Percentiles rank a stretch among this genome's conserved stretches.
phyloP scores from a whole-genome alignment of 495 filamentous ascomycete genomes.

The Lasiosphaeria miniovina region DNA sequence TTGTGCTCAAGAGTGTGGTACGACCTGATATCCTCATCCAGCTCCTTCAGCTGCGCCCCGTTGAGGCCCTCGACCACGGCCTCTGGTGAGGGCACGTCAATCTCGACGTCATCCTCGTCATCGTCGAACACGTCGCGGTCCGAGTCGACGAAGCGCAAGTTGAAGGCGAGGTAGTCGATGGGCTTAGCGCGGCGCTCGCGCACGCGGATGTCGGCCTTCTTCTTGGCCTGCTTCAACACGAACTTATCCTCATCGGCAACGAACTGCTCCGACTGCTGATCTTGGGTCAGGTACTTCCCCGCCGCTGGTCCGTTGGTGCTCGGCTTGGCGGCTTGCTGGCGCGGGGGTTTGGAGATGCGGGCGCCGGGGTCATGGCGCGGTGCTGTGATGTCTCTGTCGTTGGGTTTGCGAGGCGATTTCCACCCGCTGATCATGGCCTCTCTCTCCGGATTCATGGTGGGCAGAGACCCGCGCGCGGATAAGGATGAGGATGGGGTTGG shows the following conservation, averaged over 20 bases:
- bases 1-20: slow-evolving; percentile 81
- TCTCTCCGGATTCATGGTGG: slow-evolving; percentile 43
- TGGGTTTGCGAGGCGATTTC: slow-evolving; percentile 31
- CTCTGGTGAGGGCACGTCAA: slow-evolving; percentile 80
- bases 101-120: slow-evolving; percentile 66
- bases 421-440: slow-evolving; percentile 48
- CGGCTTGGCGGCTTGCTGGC: slow-evolving; percentile 18
- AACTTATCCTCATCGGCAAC: slow-evolving; percentile 94
- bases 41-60: slow-evolving; percentile 66
- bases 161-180: slow-evolving; percentile 94
- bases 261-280: slow-evolving; percentile 78
- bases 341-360: slow-evolving; percentile 44
- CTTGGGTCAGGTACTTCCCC: slow-evolving; percentile 47
- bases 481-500: too few relatives aligned
- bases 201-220: slow-evolving; percentile 96
- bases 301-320: slow-evolving; percentile 16
- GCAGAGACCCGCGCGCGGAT: not conserved
- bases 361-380: slow-evolving; percentile 43
- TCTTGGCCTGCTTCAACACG: slow-evolving; percentile 94
- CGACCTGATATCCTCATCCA: slow-evolving; percentile 83
- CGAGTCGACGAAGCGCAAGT: slow-evolving; percentile 80
- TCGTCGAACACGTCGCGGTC: slow-evolving; percentile 78
- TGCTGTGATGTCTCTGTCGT: slow-evolving; percentile 40
- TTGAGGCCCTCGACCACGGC: slow-evolving; percentile 73
- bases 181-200: slow-evolving; percentile 87